Percentiles rank a stretch among this genome's conserved stretches.
Conservation (phyloP, 176 grass and related monocot species). For the Pontederia crassipes region DNA sequence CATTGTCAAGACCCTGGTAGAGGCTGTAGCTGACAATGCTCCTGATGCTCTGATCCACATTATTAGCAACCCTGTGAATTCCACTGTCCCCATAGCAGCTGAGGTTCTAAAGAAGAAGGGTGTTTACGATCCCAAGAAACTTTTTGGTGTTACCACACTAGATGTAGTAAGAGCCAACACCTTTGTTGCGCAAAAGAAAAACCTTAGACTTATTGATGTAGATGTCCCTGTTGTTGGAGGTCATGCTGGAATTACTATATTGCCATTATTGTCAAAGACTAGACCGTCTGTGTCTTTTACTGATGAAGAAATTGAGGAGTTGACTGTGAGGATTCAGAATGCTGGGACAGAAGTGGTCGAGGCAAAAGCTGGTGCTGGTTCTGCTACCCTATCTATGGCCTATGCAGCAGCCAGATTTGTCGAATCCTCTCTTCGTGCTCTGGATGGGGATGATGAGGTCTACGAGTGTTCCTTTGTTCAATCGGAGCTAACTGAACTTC, state of each 20-base stretch:
- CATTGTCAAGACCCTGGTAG: conserved; percentile 26
- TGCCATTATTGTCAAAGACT: conserved; percentile 43
- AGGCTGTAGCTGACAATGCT: conserved; percentile 39
- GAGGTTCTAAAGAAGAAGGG: conserved; percentile 34
- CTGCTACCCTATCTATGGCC: conserved; percentile 30
- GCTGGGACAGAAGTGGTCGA: conserved; percentile 30
- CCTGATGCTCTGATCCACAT: conserved; percentile 35
- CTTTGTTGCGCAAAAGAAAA: conserved; percentile 27
- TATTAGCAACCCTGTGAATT: conserved; percentile 31
- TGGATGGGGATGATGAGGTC: conserved; percentile 29
- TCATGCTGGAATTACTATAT: conserved; percentile 18
- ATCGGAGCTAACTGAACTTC: conserved; percentile 33
- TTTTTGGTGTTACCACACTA: conserved; percentile 45
- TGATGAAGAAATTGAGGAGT: conserved; percentile 31
- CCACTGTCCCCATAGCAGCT: conserved; percentile 42
- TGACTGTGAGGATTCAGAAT: conserved; percentile 26
- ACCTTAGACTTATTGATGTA: conserved; percentile 35
- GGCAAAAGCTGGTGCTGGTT: conserved; percentile 32
- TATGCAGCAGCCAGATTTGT: conserved; percentile 44
- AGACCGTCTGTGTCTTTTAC: conserved; percentile 29
- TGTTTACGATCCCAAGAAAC: conserved; percentile 33
- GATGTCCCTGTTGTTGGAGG: conserved; percentile 47
- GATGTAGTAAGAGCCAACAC: conserved; percentile 43
- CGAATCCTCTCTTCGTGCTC: conserved; percentile 29
- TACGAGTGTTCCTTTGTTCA: conserved; percentile 44